A percentile compares a stretch with the other conserved stretches of the same genome.
phyloP scores from a whole-genome alignment of 805 yeast species.

The Candida montana region DNA sequence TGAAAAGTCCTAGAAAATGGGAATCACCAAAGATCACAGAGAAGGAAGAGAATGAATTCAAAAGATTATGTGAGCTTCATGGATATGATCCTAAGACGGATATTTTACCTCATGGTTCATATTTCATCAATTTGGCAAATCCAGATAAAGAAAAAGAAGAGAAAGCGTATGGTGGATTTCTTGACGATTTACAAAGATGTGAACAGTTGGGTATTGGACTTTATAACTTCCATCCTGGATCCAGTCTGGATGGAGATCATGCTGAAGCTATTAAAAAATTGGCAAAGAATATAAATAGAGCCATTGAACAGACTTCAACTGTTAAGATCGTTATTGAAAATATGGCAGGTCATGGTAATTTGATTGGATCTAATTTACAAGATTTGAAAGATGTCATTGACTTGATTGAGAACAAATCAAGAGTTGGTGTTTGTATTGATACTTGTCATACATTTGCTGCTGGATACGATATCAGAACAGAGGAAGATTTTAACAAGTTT shows the following conservation, averaged over 20 bases:
- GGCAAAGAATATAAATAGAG: slow-evolving; percentile 76
- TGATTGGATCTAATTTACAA: slow-evolving; percentile 76
- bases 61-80: slow-evolving; percentile 51
- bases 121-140: slow-evolving; percentile 86
- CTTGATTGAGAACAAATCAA: slow-evolving; percentile 66
- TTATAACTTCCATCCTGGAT: slow-evolving; percentile 93
- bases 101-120: slow-evolving; percentile 90
- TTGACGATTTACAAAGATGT: slow-evolving; percentile 86
- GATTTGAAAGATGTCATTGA: slow-evolving; percentile 75
- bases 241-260: slow-evolving; percentile 71
- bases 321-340: slow-evolving; percentile 91
- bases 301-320: slow-evolving; percentile 63
- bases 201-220: slow-evolving; percentile 79
- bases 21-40: slow-evolving; percentile 68
- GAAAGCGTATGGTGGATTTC: slow-evolving; percentile 68
- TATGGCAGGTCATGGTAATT: slow-evolving; percentile 96
- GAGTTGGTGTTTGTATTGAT: slow-evolving; percentile 96
- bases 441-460: slow-evolving; percentile 97
- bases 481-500: slow-evolving; percentile 53
- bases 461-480: slow-evolving; percentile 79
- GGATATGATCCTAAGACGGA: slow-evolving; percentile 74
- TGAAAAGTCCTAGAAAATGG: slow-evolving; percentile 91
- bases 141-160: slow-evolving; percentile 77
- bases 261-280: slow-evolving; percentile 56
- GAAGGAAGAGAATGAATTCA: slow-evolving; percentile 65